phyloP scores from a whole-genome alignment of 1,139 yeast species.

The Candida dubliniensis region DNA sequence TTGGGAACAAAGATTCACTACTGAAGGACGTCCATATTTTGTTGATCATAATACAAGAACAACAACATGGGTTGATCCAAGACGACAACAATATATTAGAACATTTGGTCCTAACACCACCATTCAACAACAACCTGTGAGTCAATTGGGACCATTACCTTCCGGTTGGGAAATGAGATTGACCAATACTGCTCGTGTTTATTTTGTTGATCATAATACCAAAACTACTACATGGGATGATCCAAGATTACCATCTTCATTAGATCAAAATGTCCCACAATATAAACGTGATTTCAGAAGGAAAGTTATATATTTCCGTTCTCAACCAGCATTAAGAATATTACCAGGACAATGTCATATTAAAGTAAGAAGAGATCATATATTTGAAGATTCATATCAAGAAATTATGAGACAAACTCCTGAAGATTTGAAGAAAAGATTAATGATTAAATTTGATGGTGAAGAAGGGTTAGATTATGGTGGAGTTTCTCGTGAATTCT shows the following conservation, averaged over 20 bases:
- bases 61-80: conserved; percentile 99
- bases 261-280: conserved; percentile 98
- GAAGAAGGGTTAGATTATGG: conserved; percentile 99
- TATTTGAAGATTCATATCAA: conserved; percentile 96
- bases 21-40: conserved; percentile 96
- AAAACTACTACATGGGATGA: conserved; percentile 99
- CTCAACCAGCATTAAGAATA: conserved; percentile 96
- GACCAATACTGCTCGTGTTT: conserved; percentile 96
- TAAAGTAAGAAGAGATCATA: conserved; percentile 94
- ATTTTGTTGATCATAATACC: conserved; percentile 97
- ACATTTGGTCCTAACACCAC: conserved; percentile 89
- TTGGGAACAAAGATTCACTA: conserved; percentile 98
- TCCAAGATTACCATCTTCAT: conserved; percentile 94
- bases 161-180: conserved; percentile 99
- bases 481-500: conserved; percentile 97
- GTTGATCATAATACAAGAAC: conserved; percentile 98
- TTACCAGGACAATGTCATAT: conserved; percentile 98
- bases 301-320: conserved; percentile 93
- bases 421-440: conserved; percentile 92
- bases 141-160: conserved; percentile 96
- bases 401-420: conserved; percentile 99
- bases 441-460: conserved; percentile 98
- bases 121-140: conserved; percentile 97
- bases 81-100: conserved; percentile 97
- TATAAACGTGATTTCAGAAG: conserved; percentile 98